Conservation (phyloP, 2,329 filamentous ascomycete species). For the Phyllosticta capitalensis region DNA sequence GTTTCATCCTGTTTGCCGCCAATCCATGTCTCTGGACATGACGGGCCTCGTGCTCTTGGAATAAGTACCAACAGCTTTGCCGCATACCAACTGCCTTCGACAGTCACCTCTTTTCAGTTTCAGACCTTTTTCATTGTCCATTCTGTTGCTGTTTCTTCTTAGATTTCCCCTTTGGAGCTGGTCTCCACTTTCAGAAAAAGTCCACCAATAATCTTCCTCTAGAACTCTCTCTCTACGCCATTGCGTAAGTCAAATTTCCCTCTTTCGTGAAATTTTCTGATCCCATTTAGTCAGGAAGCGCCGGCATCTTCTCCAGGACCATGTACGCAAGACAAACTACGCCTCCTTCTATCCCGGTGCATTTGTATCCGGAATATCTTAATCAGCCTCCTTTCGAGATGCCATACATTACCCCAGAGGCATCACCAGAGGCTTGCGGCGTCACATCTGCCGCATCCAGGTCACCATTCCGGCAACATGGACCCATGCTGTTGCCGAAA, state of each 20-base stretch:
- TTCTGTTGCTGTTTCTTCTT: constrained; percentile 16
- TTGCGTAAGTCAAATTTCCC: constrained; percentile 22
- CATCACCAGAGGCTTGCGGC: constrained; percentile 56
- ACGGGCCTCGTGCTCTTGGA: constrained; percentile 20
- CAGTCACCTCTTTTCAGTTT: constrained; percentile 15
- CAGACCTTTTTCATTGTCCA: constrained; percentile 11
- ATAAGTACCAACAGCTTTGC: constrained; percentile 31
- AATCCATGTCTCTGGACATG: constrained; percentile 16
- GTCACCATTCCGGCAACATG: constrained; percentile 68
- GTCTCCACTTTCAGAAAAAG: constrained; percentile 30
- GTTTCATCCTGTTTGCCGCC: constrained; percentile 32
- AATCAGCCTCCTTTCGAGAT: constrained; percentile 45
- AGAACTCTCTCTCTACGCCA: constrained; percentile 14
- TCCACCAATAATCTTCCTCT: constrained; percentile 26
- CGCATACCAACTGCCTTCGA: constrained; percentile 24
- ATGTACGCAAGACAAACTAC: constrained; percentile 39
- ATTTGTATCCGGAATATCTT: constrained; percentile 29
- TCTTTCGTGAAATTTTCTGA: background rate
- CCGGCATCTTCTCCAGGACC: background rate
- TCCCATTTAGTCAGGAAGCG: constrained; percentile 29
- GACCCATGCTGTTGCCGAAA: constrained; percentile 72
- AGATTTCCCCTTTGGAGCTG: constrained; percentile 33
- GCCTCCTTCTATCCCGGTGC: constrained; percentile 30
- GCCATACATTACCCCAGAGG: constrained; percentile 57
- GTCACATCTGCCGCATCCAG: constrained; percentile 50